phyloP scores from a whole-genome alignment of 805 yeast genomes.

The Barnettozyma pratensis region DNA sequence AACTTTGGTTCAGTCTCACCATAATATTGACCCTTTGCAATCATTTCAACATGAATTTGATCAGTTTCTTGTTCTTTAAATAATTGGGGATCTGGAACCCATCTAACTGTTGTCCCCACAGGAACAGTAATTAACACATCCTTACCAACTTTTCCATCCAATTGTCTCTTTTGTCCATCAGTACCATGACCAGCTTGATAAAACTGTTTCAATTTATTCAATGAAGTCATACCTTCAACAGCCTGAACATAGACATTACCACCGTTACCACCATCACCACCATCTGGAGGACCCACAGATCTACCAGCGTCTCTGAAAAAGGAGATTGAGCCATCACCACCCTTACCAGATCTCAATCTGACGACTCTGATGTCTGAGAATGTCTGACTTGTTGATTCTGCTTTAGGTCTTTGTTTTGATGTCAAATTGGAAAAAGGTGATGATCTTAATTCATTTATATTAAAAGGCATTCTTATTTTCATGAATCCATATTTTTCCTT shows the following conservation, averaged over 20 bases:
- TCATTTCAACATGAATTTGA: constrained; percentile 29
- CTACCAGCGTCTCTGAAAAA: constrained; percentile 83
- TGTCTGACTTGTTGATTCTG: constrained; percentile 31
- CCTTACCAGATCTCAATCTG: constrained; percentile 67
- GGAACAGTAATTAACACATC: constrained; percentile 84
- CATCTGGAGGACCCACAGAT: constrained; percentile 91
- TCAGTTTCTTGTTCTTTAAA: constrained; percentile 24
- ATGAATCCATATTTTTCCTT: constrained; percentile 3
- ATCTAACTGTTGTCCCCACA: constrained; percentile 79
- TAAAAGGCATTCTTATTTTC: constrained; percentile 14
- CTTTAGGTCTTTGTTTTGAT: constrained; percentile 37
- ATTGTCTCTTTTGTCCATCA: constrained; percentile 67
- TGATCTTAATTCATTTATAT: constrained; percentile 14
- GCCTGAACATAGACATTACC: constrained; percentile 86
- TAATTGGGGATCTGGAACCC: constrained; percentile 72
- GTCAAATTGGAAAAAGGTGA: constrained; percentile 36
- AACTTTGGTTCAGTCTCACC: constrained; percentile 32
- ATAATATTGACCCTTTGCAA: constrained; percentile 24
- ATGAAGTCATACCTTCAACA: constrained; percentile 60
- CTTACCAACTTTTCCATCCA: constrained; percentile 82
- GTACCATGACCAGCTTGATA: constrained; percentile 72
- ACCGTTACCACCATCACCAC: constrained; percentile 98
- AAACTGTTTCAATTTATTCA: constrained; percentile 61
- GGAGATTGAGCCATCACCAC: constrained; percentile 86
- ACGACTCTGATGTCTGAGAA: constrained; percentile 67